Evolutionary conservation across 2,329 filamentous ascomycete species (phyloP), one percentile per base, ranked within the genome.

Genomic region (Pseudogymnoascus sp.): DNA sequence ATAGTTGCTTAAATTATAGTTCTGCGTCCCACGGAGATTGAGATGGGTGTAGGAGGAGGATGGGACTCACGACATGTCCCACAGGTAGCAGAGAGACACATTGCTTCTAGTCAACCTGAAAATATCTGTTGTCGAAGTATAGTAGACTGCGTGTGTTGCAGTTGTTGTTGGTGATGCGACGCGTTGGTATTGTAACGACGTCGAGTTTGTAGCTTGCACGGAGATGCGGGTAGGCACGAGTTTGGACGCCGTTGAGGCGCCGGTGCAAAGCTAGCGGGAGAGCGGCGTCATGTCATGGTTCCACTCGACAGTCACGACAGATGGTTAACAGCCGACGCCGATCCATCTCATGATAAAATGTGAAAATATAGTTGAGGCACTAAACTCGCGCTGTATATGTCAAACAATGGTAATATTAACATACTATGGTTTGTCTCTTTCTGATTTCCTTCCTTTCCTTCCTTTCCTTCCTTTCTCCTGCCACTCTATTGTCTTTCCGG

Each of bases 71-170:
- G 72, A 73, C 82, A 84, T 33, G 73, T 80, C 50, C 74, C 69
- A 72, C 82, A 84, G 61, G 75, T 76, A 43, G 79, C 74, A 74
- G 78, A 77, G 67, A 77, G 78, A 72, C 82, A 84, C 82, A 84
- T 84, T 38, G 65, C 70, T 22, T 46, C 60, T 41, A 6, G 22
- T 62, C 43, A 62, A 33, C 61, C 60, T 56, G n/a, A 56, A 56
- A 33, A 56, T 56, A 33, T 56, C 26, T 33, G n/a, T 7, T 56
- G 10, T 56, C n/a, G 14, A 10, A 19, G 28, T 6, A 33, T 56
- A 12, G 28, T 33, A 33, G 26, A 56, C 46, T 46, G 31, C 26
- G 33, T 59, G 37, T 41, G 16, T 37, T 40, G 28, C 22, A 26
- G 31, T 24, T 63, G 28, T 33, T 38, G 26, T 11, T 53, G 59